Percentiles rank a stretch among this genome's conserved stretches.
phyloP scores from a whole-genome alignment of 2,329 filamentous ascomycete species.

The Talaromyces sp. region DNA sequence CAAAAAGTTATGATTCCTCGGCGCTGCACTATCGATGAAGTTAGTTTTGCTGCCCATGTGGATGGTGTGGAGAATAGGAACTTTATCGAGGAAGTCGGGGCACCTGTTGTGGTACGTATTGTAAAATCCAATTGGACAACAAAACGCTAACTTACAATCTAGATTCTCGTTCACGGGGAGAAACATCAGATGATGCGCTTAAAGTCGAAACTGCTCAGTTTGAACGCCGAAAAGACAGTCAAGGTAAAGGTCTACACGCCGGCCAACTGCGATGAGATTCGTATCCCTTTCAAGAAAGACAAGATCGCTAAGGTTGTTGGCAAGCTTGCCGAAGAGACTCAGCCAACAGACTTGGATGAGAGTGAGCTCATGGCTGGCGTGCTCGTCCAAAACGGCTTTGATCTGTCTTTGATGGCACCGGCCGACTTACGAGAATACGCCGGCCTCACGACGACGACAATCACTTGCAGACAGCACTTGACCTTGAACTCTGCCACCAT shows the following conservation, averaged over 20 bases:
- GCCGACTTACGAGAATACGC: conserved; percentile 95
- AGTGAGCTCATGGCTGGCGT: conserved; percentile 75
- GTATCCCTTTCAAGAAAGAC: conserved; percentile 91
- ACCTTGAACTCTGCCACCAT: conserved; percentile 83
- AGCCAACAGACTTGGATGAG: conserved; percentile 51
- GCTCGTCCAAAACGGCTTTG: conserved; percentile 95
- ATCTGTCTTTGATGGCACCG: conserved; percentile 92
- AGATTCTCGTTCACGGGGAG: conserved; percentile 96
- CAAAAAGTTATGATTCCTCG: conserved; percentile 89
- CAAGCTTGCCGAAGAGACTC: conserved; percentile 77
- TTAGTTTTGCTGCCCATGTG: conserved; percentile 93
- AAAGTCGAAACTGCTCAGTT: conserved; percentile 88
- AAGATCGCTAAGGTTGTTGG: conserved; percentile 96
- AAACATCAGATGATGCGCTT: conserved; percentile 97
- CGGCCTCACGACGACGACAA: conserved; percentile 91
- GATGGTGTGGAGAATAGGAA: conserved; percentile 93
- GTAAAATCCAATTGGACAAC: not conserved
- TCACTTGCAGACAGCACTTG: conserved; percentile 86
- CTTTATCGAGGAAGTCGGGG: conserved; percentile 90
- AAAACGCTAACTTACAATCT: conserved; percentile 3
- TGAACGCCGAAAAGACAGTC: conserved; percentile 73
- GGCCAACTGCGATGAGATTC: conserved; percentile 88
- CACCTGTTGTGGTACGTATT: conserved; percentile 79
- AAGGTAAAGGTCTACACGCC: conserved; percentile 93
- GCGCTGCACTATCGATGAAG: conserved; percentile 88